These are phyloP conservation scores for Inga laurina DNA, from an alignment of 306 rosid species.

Conservation along the genomic window DNA sequence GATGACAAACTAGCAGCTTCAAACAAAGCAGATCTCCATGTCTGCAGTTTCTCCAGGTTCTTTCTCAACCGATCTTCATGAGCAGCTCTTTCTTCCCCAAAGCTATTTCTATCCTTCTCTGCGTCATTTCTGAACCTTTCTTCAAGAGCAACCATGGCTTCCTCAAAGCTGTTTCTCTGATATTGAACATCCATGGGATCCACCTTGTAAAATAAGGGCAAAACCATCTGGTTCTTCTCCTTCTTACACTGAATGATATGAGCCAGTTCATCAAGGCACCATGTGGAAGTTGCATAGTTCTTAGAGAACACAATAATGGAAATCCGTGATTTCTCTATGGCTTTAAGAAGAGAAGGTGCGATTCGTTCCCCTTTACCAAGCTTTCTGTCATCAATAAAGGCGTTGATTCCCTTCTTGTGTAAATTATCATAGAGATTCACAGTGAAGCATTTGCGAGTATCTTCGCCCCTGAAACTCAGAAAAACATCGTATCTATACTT, in stretches of 20 bases:
- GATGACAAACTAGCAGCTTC: background rate
- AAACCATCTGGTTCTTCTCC: background rate
- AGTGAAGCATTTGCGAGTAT: background rate
- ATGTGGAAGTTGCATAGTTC: background rate
- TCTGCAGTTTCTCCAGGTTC: background rate
- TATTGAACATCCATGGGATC: background rate
- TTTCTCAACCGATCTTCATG: background rate
- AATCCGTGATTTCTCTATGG: too few species aligned
- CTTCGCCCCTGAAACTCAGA: background rate
- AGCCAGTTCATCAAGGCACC: background rate
- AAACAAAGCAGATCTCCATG: background rate
- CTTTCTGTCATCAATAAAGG: background rate
- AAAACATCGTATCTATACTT: background rate
- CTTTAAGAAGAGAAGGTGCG: too few species aligned
- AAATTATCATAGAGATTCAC: background rate
- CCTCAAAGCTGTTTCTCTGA: background rate
- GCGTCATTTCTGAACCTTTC: background rate
- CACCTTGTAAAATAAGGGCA: slow-evolving; percentile 25
- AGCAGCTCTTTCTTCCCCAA: background rate
- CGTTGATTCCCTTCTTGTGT: background rate
- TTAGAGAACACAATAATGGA: too few species aligned
- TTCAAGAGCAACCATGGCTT: slow-evolving; percentile 22
- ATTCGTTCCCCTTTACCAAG: too few species aligned
- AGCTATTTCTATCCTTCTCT: background rate
- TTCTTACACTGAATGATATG: background rate